phyloP scores from a whole-genome alignment of 225 moss, liverwort and hornwort species.

The Pseudisothecium myosuroides region DNA sequence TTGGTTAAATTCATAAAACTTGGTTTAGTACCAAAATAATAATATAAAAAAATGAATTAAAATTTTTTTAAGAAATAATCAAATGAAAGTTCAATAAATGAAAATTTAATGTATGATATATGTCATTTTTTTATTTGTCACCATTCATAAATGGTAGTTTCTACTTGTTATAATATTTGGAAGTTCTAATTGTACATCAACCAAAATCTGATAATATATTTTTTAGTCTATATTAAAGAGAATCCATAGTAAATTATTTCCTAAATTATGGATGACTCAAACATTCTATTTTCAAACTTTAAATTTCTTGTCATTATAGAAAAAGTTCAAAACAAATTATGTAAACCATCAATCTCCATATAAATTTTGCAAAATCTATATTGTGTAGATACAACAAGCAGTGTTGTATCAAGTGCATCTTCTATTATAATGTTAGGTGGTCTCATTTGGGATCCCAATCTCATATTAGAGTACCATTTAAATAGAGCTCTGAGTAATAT shows the following conservation, averaged over 20 bases:
- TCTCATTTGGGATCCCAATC: not conserved
- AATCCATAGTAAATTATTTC: not conserved
- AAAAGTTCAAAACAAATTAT: not conserved
- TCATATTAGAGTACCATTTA: too few relatives aligned
- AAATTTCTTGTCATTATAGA: not conserved
- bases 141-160: not conserved
- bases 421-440: not conserved
- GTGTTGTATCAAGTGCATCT: not conserved
- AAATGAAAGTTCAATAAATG: too few relatives aligned
- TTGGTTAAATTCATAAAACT: too few relatives aligned
- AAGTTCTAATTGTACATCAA: not conserved
- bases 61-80: too few relatives aligned
- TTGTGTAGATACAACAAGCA: not conserved
- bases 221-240: accelerated
- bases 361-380: not conserved
- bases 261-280: not conserved
- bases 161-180: too few relatives aligned
- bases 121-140: not conserved
- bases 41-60: too few relatives aligned
- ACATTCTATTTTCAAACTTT: not conserved
- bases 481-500: too few relatives aligned
- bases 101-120: too few relatives aligned
- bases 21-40: too few relatives aligned
- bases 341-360: accelerated
- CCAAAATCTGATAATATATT: not conserved